Percentiles rank a stretch among this genome's conserved stretches.
These are phyloP conservation scores for Fusarium begoniae DNA, from an alignment of 2,329 filamentous ascomycete species.

Conservation along the genomic window DNA sequence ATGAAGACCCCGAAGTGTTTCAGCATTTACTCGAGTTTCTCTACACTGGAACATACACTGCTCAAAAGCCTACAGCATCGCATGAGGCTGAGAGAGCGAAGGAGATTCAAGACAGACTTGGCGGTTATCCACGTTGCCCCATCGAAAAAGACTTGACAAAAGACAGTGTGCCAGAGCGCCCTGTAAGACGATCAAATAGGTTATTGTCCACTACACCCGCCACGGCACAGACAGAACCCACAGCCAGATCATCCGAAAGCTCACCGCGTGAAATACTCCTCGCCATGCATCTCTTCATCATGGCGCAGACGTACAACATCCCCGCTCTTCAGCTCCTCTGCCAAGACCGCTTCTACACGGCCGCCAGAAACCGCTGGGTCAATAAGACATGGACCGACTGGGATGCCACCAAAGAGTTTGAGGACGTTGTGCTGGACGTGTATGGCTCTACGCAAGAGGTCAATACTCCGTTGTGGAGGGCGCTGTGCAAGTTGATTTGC, in stretches of 20 bases:
- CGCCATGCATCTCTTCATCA: constrained; percentile 44
- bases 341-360: constrained; percentile 44
- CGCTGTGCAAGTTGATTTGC: constrained; percentile 23
- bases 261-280: constrained; percentile 10
- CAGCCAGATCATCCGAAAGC: not conserved
- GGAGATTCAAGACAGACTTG: constrained; percentile 15
- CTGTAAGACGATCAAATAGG: constrained; percentile 10
- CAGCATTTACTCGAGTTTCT: constrained; percentile 46
- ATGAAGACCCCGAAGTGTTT: constrained; percentile 44
- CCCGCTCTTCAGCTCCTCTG: constrained; percentile 45
- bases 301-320: constrained; percentile 50
- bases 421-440: constrained; percentile 15
- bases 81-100: not conserved
- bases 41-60: constrained; percentile 43
- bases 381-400: not conserved
- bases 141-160: not conserved
- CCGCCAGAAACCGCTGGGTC: constrained; percentile 8
- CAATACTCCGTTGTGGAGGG: constrained; percentile 15
- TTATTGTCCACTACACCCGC: not conserved
- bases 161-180: not conserved
- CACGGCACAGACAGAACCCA: not conserved
- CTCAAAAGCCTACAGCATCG: not conserved
- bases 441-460: not conserved
- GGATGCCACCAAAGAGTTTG: constrained; percentile 13
- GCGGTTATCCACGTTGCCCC: not conserved